Evolutionary conservation across 805 yeast genomes (phyloP).

Genomic region (Ascoidea rubescens): DNA sequence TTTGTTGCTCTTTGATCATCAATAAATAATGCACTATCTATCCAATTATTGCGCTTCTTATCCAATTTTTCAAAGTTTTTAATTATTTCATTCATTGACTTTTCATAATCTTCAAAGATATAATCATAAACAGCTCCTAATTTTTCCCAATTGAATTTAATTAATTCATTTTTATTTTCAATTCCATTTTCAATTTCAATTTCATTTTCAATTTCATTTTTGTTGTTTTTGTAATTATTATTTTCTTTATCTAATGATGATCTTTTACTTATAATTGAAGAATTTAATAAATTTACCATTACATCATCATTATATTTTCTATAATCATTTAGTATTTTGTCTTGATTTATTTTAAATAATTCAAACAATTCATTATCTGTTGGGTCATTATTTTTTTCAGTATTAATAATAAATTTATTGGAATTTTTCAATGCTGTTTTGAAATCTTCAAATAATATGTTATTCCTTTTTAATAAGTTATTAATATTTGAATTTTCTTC

Average conservation of each 20-base stretch:
- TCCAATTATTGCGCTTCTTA: background rate
- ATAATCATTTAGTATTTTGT: background rate
- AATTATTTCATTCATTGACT: background rate
- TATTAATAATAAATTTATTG: conserved; percentile 18
- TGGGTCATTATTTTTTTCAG: conserved; percentile 26
- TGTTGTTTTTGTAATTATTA: no score
- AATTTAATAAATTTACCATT: no score
- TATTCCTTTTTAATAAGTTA: no score
- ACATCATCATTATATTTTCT: background rate
- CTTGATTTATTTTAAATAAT: background rate
- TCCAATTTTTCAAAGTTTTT: background rate
- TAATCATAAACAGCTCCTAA: background rate
- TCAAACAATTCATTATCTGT: conserved; percentile 10
- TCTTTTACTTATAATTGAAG: no score
- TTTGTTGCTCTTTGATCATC: background rate
- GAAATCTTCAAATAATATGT: no score
- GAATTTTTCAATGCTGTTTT: conserved; percentile 18
- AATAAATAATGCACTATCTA: background rate
- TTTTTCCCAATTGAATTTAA: no score
- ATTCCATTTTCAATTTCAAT: background rate
- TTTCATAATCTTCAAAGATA: background rate
- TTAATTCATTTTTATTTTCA: no score
- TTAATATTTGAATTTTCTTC: no score
- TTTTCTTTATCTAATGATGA: background rate
- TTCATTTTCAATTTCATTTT: no score